Evolutionary conservation across 2,329 filamentous ascomycete genomes (phyloP), one percentile per base, ranked within the genome.

Genomic region (Nemania serpens): DNA sequence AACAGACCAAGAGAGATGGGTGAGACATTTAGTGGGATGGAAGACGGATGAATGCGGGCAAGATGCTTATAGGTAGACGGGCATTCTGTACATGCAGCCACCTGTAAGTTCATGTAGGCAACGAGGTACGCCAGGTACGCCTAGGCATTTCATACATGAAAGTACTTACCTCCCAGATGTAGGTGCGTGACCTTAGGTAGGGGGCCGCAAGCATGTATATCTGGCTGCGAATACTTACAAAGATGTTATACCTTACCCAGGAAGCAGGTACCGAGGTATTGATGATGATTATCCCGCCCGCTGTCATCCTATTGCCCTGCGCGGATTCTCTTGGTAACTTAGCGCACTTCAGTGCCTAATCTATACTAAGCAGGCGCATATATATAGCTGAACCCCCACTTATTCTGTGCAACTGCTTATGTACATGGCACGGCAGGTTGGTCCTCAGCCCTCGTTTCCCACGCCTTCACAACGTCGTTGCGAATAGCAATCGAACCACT

Each of bases 181-280:
- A 42, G n/a, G 7, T 42, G n/a, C n/a, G n/a, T n/a, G n/a, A 42
- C 41, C 41, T 42, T 18, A 18, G 41, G 15, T 10, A n/a, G n/a
- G n/a, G n/a, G n/a, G n/a, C n/a, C n/a, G n/a, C n/a, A n/a, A n/a
- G n/a, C n/a, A n/a, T n/a, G n/a, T n/a, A n/a, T n/a, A n/a, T n/a
- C n/a, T n/a, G n/a, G 5, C 7, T 29, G 25, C 25, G 25, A 29
- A 7, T 29, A 3, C 25, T 29, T 29, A 29, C 25, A 4, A 7
- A 29, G 25, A 29, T 3, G 25, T 29, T 29, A 51, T 20, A 52
- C 50, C 50, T 53, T 54, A 54, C 51, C 51, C 51, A 54, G 51
- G 39, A 29, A 29, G 25, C 25, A 29, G 25, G 25, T 29, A 29
- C 25, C 25, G 25, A 29, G 25, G 25, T 29, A 29, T 6, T 34